Conservation (phyloP, 441 rosid genomes). For the Iberis amara region DNA sequence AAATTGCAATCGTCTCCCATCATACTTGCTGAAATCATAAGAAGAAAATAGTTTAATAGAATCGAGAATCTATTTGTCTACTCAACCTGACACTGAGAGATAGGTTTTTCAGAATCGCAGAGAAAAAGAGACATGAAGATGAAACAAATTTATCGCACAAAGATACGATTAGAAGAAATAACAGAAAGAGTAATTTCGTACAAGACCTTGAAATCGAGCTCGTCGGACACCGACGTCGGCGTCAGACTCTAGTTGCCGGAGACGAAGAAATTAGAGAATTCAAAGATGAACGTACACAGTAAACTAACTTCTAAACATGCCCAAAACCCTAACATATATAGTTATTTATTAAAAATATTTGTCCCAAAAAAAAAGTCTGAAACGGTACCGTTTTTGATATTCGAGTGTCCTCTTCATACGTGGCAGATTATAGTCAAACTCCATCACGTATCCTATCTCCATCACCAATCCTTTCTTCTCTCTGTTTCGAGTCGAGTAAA, state of each 20-base stretch:
- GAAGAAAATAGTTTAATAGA: neutral
- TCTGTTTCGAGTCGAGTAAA: too few relatives aligned
- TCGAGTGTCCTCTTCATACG: too few relatives aligned
- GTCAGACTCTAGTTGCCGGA: neutral
- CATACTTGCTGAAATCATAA: neutral
- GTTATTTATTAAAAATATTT: too few relatives aligned
- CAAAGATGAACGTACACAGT: too few relatives aligned
- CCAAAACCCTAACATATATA: too few relatives aligned
- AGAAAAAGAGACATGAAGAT: neutral
- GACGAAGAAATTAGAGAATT: neutral
- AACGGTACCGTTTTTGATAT: too few relatives aligned
- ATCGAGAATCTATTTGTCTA: neutral
- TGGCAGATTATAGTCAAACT: too few relatives aligned
- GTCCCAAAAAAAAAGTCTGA: too few relatives aligned
- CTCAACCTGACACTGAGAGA: neutral
- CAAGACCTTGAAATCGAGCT: neutral
- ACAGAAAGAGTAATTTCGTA: too few relatives aligned
- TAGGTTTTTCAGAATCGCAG: neutral
- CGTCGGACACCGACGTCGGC: neutral
- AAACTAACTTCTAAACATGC: too few relatives aligned
- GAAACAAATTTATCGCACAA: neutral
- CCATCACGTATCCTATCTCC: too few relatives aligned
- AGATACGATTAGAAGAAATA: too few relatives aligned
- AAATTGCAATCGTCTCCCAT: slow-evolving; percentile 57
- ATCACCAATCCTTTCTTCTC: slow-evolving; percentile 7